These are phyloP conservation scores for Cordyceps tenuipes DNA, from an alignment of 2,329 filamentous ascomycete genomes.

Conservation along the genomic window DNA sequence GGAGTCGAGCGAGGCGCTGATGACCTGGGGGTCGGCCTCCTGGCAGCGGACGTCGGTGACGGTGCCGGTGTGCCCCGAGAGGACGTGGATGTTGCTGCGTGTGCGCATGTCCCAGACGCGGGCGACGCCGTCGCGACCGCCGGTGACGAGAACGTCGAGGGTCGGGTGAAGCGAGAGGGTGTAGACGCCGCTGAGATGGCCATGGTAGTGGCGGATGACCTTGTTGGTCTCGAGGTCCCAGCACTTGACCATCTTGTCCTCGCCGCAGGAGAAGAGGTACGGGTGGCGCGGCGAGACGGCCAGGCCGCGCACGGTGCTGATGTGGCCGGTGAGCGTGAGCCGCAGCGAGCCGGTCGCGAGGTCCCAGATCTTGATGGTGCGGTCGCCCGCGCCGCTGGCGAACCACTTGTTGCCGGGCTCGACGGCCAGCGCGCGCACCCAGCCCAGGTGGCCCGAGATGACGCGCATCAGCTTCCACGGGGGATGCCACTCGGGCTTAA, in stretches of 20 bases:
- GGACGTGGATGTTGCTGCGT: constrained; percentile 87
- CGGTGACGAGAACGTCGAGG: constrained; percentile 88
- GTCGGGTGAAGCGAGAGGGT: constrained; percentile 89
- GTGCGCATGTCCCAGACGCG: constrained; percentile 99
- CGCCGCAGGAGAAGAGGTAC: constrained; percentile 94
- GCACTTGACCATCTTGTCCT: constrained; percentile 99
- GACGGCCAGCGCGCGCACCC: constrained; percentile 82
- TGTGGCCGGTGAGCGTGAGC: constrained; percentile 86
- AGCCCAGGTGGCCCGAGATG: constrained; percentile 91
- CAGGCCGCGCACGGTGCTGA: constrained; percentile 84
- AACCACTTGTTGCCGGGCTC: constrained; percentile 98
- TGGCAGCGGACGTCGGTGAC: constrained; percentile 86
- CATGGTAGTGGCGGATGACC: constrained; percentile 95
- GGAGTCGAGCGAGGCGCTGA: constrained; percentile 84
- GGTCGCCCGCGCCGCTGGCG: constrained; percentile 85
- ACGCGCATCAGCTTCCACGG: constrained; percentile 99
- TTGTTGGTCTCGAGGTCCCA: constrained; percentile 99
- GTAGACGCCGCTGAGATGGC: constrained; percentile 93
- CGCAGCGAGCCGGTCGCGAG: constrained; percentile 76
- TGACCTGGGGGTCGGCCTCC: constrained; percentile 92
- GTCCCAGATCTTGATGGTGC: constrained; percentile 99
- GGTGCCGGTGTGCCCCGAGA: constrained; percentile 83
- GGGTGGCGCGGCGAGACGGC: constrained; percentile 90
- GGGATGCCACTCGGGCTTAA: constrained; percentile 89
- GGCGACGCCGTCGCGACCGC: constrained; percentile 87